A percentile compares a stretch with the other conserved stretches of the same genome.
Conservation (phyloP, 1,284 basidiomycete genomes). For the Laetiporus sulphureus region DNA sequence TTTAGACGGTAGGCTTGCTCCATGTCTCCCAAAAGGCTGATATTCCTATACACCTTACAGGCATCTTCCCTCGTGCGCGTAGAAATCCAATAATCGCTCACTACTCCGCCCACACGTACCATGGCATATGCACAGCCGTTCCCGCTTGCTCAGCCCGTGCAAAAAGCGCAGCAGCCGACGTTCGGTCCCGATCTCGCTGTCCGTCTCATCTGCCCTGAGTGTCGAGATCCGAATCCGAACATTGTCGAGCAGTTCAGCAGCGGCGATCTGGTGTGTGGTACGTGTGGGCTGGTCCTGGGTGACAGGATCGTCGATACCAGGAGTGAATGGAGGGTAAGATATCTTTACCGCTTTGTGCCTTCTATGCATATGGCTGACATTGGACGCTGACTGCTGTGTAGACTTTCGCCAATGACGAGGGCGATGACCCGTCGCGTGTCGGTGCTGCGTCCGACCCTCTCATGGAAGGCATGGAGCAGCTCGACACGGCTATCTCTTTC, state of each 20-base stretch:
- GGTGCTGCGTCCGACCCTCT: slow-evolving; percentile 93
- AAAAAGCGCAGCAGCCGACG: slow-evolving; percentile 45
- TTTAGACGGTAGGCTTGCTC: too few relatives aligned
- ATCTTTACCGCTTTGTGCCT: too few relatives aligned
- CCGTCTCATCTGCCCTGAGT: slow-evolving; percentile 91
- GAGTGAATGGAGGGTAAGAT: slow-evolving; percentile 96
- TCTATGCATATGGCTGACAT: too few relatives aligned
- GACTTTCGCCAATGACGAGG: slow-evolving; percentile 99
- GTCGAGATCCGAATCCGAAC: slow-evolving; percentile 86
- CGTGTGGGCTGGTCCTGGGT: slow-evolving; percentile 92
- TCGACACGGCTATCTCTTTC: slow-evolving; percentile 93
- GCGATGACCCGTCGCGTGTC: slow-evolving; percentile 99
- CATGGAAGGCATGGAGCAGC: slow-evolving; percentile 89
- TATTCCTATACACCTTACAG: too few relatives aligned
- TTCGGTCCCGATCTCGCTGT: slow-evolving; percentile 82
- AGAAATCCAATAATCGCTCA: too few relatives aligned
- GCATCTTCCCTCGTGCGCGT: too few relatives aligned
- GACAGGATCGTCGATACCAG: slow-evolving; percentile 97
- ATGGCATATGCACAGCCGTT: slow-evolving; percentile 64
- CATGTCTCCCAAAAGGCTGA: too few relatives aligned
- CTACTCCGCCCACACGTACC: slow-evolving; percentile 17
- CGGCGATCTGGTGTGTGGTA: slow-evolving; percentile 96
- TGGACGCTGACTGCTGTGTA: too few relatives aligned
- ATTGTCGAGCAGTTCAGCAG: slow-evolving; percentile 97
- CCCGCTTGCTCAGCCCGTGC: slow-evolving; percentile 51